Conservation (phyloP, 164 flowering plant species). For the Macadamia integrifolia region DNA sequence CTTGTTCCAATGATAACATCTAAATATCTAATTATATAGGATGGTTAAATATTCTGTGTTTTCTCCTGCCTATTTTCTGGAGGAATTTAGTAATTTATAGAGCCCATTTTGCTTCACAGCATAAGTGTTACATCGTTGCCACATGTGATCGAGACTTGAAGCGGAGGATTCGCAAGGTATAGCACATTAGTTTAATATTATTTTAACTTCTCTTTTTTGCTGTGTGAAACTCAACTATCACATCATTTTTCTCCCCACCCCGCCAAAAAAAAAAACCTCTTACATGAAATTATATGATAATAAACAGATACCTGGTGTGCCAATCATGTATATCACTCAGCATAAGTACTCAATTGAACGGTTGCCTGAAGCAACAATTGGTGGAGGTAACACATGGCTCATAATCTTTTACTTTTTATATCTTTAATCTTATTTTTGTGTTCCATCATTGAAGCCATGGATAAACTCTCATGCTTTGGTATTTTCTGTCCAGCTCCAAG, state of each 20-base stretch:
- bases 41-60: too few species aligned
- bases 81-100: neutral
- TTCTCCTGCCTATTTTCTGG: neutral
- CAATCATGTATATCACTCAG: constrained; percentile 87
- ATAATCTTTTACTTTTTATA: neutral
- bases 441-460: neutral
- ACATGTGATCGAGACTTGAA: constrained; percentile 97
- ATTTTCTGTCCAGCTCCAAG: constrained; percentile 55
- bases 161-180: constrained; percentile 95
- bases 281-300: constrained; percentile 2
- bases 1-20: too few species aligned
- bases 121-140: constrained; percentile 92
- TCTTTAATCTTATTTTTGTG: neutral
- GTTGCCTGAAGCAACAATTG: constrained; percentile 93
- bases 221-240: neutral
- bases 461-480: neutral
- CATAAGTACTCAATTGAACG: constrained; percentile 89
- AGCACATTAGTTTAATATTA: neutral
- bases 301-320: constrained; percentile 86
- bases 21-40: too few species aligned
- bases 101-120: constrained; percentile 36
- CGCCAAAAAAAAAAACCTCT: too few species aligned
- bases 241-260: too few species aligned
- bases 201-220: neutral
- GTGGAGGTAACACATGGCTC: constrained; percentile 61